These are phyloP conservation scores for Polytolypa hystricis DNA, from an alignment of 2,329 filamentous ascomycete species.

Conservation along the genomic window DNA sequence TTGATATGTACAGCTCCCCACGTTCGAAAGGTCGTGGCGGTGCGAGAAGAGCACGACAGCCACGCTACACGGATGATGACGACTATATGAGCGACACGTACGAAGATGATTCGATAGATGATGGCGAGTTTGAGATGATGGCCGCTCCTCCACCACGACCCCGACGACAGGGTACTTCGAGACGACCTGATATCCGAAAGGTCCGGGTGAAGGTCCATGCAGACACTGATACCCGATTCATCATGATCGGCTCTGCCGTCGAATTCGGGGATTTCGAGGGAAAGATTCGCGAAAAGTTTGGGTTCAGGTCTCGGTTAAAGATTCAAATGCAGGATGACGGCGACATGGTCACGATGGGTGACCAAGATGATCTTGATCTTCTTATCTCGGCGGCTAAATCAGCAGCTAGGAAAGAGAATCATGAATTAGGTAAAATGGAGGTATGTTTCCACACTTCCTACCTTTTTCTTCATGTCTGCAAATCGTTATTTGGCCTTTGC, in stretches of 20 bases:
- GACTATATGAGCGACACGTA: constrained; percentile 61
- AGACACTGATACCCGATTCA: constrained; percentile 76
- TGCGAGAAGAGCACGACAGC: constrained; percentile 32
- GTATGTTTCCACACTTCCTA: constrained; percentile 43
- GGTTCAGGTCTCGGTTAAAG: constrained; percentile 48
- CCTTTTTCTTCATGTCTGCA: not conserved
- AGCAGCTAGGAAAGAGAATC: constrained; percentile 58
- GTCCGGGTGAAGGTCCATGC: constrained; percentile 86
- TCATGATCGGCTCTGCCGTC: constrained; percentile 66
- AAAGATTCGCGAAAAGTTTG: constrained; percentile 78
- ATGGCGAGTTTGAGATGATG: constrained; percentile 72
- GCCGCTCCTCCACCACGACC: constrained; percentile 35
- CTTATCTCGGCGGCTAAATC: constrained; percentile 60
- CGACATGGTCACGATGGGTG: constrained; percentile 94
- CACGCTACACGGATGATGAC: constrained; percentile 67
- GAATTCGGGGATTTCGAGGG: constrained; percentile 68
- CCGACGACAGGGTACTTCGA: constrained; percentile 21
- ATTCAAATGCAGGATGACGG: constrained; percentile 89
- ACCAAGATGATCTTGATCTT: constrained; percentile 93
- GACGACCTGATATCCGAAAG: constrained; percentile 56
- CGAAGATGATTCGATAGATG: constrained; percentile 59
- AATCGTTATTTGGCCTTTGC: not conserved
- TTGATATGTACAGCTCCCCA: constrained; percentile 52
- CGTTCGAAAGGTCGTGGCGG: constrained; percentile 31
- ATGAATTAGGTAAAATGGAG: constrained; percentile 89